Base-by-base conservation (phyloP, 164 flowering plant species). In the Kingdonia uniflora region DNA sequence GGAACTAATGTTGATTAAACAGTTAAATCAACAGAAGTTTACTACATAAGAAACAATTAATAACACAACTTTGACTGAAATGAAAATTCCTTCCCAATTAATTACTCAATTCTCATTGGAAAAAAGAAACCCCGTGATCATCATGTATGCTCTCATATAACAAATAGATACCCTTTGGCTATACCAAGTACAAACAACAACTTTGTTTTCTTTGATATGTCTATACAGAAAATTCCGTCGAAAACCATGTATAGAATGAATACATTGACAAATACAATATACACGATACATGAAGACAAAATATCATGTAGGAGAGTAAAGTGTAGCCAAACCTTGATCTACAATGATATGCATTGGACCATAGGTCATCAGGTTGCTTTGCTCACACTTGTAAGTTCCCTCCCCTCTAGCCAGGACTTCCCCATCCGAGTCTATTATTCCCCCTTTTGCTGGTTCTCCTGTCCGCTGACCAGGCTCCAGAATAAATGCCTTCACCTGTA, bases 321-420 rank as follows among this genome's bases (percentile, higher is more conserved):
- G 45, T 14, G 99, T 86, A 53, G 86, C 99, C 61, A 92, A 67
- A 49, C 95, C 96, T 71, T 82, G 80, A 64, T 92, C 87, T 17
- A 92, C 77, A 17, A 74, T 71, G 42, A 92, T 68, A 57, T 66
- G 77, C 46, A 88, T 70, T 57, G 73, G 79, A 49, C 75, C 83
- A 55, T 89, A 94, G 8, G 75, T 44, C 97, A 94, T 82, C 41
- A 78, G 60, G 13, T 76, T 52, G 56, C 63, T 72, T 48, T 76
- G 69, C 15, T 68, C 84, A 49, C 60, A 72, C 56, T 70, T 81
- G 68, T 80, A 80, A 25, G 90, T 74, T 49, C 87, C 85, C 33
- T 63, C 68, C 44, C 97, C 99, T 72, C 87, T 76, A n/a, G 97
- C 97, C 39, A 94, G 59, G 56, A 89, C 96, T 73, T 94, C 99